phyloP scores from a whole-genome alignment of 768 basidiomycete species.

The Cyathus striatus region DNA sequence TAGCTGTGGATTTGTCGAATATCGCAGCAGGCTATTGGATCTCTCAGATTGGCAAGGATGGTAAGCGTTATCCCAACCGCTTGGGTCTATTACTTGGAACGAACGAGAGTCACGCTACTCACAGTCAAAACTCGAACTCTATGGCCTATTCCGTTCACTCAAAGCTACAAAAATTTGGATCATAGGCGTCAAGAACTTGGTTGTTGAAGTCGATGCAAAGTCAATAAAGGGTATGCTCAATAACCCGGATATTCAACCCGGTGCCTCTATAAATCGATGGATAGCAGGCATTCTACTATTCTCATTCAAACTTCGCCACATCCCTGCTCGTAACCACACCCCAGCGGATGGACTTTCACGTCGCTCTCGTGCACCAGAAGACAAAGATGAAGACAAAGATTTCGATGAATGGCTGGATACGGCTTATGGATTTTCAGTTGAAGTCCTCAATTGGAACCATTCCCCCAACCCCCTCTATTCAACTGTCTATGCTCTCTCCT shows the following conservation, averaged over 20 bases:
- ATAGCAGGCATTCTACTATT: constrained; percentile 31
- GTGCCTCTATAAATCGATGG: constrained; percentile 34
- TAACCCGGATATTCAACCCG: constrained; percentile 28
- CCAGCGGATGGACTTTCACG: constrained; percentile 2
- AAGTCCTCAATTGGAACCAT: not conserved
- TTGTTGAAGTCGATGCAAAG: constrained; percentile 33
- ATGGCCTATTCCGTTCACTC: constrained; percentile 22
- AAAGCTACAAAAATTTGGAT: constrained; percentile 5
- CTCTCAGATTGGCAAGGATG: constrained; percentile 11
- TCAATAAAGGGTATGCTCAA: constrained; percentile 39
- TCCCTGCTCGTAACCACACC: constrained; percentile 22
- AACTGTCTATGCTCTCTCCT: too few species aligned
- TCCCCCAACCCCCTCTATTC: not conserved
- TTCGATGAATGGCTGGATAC: constrained; percentile 1
- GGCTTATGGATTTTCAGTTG: constrained; percentile 2
- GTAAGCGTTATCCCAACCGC: constrained; percentile 17
- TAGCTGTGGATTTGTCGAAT: constrained; percentile 24
- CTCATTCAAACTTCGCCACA: constrained; percentile 28
- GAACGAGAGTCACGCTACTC: constrained; percentile 25
- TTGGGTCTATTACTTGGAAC: constrained; percentile 26
- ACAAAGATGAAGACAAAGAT: not conserved
- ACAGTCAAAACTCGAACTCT: constrained; percentile 33
- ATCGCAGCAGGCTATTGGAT: constrained; percentile 18
- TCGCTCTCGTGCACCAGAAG: constrained; percentile 1
- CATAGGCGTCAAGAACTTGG: constrained; percentile 15